phyloP scores from a whole-genome alignment of 345 rosid genomes.

The Streptanthus diversifolius region DNA sequence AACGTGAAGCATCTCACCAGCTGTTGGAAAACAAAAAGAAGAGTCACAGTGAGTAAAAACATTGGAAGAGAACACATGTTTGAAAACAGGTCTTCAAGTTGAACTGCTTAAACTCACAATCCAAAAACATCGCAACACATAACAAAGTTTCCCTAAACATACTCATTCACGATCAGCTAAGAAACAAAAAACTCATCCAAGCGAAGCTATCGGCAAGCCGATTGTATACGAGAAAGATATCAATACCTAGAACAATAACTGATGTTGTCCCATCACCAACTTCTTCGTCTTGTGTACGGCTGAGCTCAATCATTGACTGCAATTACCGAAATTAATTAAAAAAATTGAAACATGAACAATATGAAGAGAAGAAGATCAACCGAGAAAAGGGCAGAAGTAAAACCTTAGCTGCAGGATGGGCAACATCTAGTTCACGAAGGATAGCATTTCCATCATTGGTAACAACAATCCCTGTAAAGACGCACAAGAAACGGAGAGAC shows the following conservation, averaged over 20 bases:
- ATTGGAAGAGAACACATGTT: neutral
- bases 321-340: neutral
- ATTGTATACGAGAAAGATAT: neutral
- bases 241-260: slow-evolving; percentile 85
- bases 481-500: neutral
- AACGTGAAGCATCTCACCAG: slow-evolving; percentile 98
- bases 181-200: neutral
- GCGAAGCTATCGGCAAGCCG: neutral
- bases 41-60: neutral
- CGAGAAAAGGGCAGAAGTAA: neutral
- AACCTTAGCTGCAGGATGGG: slow-evolving; percentile 92
- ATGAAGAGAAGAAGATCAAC: neutral
- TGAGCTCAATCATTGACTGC: slow-evolving; percentile 91
- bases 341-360: neutral
- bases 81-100: neutral
- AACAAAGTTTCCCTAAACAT: neutral
- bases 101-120: neutral
- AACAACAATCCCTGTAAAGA: slow-evolving; percentile 69
- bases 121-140: neutral
- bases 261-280: slow-evolving; percentile 98
- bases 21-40: slow-evolving; percentile 34
- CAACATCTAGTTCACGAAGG: slow-evolving; percentile 80
- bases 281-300: slow-evolving; percentile 96
- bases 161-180: neutral
- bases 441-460: slow-evolving; percentile 95